Percentiles rank a stretch among this genome's conserved stretches.
Conservation (phyloP, 805 yeast genomes). For the Starmera amethionina region DNA sequence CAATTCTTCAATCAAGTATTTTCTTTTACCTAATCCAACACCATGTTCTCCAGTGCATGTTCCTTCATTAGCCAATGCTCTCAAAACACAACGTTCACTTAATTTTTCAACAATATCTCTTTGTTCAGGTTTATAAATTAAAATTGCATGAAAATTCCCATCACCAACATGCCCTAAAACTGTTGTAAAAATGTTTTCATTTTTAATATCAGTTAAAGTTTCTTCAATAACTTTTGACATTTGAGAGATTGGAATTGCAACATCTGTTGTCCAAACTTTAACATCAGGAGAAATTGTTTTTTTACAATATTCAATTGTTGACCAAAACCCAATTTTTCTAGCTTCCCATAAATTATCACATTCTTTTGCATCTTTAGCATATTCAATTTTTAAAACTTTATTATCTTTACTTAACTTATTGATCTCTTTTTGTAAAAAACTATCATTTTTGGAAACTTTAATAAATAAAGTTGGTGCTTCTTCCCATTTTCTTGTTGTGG, state of each 20-base stretch:
- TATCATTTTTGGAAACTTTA: constrained; percentile 41
- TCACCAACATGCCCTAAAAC: constrained; percentile 74
- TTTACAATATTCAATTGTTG: constrained; percentile 51
- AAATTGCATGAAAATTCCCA: constrained; percentile 63
- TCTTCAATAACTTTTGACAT: constrained; percentile 48
- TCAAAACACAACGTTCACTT: constrained; percentile 46
- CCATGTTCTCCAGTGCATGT: constrained; percentile 83
- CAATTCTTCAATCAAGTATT: constrained; percentile 45
- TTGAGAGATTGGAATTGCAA: constrained; percentile 63
- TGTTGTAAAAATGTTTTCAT: constrained; percentile 39
- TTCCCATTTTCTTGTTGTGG: constrained; percentile 38
- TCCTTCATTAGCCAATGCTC: constrained; percentile 61
- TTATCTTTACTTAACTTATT: constrained; percentile 37
- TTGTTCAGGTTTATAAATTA: constrained; percentile 44
- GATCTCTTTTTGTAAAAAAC: constrained; percentile 32
- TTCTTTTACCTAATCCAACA: constrained; percentile 63
- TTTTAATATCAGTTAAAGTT: constrained; percentile 46
- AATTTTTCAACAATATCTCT: constrained; percentile 33
- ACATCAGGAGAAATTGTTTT: constrained; percentile 32
- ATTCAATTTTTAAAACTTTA: constrained; percentile 40
- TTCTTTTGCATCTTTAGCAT: constrained; percentile 47
- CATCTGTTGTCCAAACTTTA: constrained; percentile 61
- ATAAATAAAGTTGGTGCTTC: constrained; percentile 49
- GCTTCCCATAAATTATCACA: constrained; percentile 60
- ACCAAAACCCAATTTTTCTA: constrained; percentile 56